Base-by-base conservation (phyloP, 768 basidiomycete genomes). In the Rhodocollybia butyracea region DNA sequence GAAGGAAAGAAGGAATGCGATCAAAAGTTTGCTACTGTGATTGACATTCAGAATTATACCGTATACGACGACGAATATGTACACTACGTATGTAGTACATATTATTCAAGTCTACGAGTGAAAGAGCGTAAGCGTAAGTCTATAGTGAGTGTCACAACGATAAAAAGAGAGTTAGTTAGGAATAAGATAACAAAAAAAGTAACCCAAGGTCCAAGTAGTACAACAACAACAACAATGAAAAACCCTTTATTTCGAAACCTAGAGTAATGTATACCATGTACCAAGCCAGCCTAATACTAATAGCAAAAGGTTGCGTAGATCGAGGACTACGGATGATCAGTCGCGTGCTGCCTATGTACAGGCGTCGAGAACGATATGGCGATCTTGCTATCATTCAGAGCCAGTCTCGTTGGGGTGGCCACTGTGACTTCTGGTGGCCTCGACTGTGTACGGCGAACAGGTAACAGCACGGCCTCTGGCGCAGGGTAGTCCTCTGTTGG, bases 391-490 rank as follows among this genome's bases (percentile, higher is more conserved):
- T 31, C 29, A 38, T 31, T 27, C 22, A 31, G 47, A 5, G 34
- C 10, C 11, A 38, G n/a, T 11, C 11, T 50, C n/a, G 21, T 21
- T n/a, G 30, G 15, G 15, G 30, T 27, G 4, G 19, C 27, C 22
- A 19, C 34, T 2, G 34, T 50, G 5, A 15, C 34, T 38, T 50
- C 47, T 5, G 47, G 47, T 22, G 47, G 47, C 5, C 47, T 27
- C n/a, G 47, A 50, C 31, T 19, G 30, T 32, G 47, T 50, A n/a
- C 47, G 47, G 5, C 47, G 47, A 29, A 50, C 22, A 31, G 47
- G 22, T n/a, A 21, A 34, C 12, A 32, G 31, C 30, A 5, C 5
- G 47, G n/a, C 3, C 13, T 50, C 22, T 21, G 31, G 5, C 19
- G 30, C 47, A 50, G 47, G 6, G 39, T 29, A 45, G 26, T 45